These are phyloP conservation scores for Madurella mycetomatis DNA, from an alignment of 2,329 filamentous ascomycete genomes.

Conservation along the genomic window DNA sequence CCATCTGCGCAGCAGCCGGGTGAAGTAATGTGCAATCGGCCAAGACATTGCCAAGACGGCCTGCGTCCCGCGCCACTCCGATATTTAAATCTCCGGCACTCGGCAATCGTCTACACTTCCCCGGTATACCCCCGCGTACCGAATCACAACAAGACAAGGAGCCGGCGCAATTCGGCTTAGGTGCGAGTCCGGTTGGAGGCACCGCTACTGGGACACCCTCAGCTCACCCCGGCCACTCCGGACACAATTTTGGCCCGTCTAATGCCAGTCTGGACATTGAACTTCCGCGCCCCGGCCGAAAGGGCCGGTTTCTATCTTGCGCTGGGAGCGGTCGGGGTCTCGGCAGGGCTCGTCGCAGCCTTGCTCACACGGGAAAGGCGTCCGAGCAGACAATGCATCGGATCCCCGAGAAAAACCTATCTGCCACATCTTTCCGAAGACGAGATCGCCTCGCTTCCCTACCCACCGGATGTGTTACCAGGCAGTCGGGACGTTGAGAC, in stretches of 20 bases:
- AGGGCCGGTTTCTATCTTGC: constrained; percentile 14
- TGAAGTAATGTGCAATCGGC: background rate
- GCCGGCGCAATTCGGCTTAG: too few relatives aligned
- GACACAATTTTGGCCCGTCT: background rate
- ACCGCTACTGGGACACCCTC: too few relatives aligned
- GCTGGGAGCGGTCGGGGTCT: constrained; percentile 17
- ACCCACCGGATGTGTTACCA: constrained; percentile 67
- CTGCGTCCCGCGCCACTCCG: constrained; percentile 4
- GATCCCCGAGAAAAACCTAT: constrained; percentile 42
- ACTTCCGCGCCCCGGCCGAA: constrained; percentile 5
- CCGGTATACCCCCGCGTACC: background rate
- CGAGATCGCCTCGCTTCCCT: constrained; percentile 45
- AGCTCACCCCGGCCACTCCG: background rate
- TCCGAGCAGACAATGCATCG: constrained; percentile 27
- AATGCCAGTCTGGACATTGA: constrained; percentile 16
- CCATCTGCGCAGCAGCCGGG: background rate
- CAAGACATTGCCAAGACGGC: constrained; percentile 11
- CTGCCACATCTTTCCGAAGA: constrained; percentile 34
- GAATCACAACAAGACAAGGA: too few relatives aligned
- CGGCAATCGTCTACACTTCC: constrained; percentile 1
- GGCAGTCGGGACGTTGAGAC: constrained; percentile 64
- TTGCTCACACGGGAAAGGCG: background rate
- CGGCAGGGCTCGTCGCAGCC: constrained; percentile 11
- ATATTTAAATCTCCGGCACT: background rate
- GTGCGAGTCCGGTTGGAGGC: too few relatives aligned